Evolutionary conservation across 345 rosid genomes (phyloP), one percentile per base, ranked within the genome.

Genomic region (Ricinus communis): DNA sequence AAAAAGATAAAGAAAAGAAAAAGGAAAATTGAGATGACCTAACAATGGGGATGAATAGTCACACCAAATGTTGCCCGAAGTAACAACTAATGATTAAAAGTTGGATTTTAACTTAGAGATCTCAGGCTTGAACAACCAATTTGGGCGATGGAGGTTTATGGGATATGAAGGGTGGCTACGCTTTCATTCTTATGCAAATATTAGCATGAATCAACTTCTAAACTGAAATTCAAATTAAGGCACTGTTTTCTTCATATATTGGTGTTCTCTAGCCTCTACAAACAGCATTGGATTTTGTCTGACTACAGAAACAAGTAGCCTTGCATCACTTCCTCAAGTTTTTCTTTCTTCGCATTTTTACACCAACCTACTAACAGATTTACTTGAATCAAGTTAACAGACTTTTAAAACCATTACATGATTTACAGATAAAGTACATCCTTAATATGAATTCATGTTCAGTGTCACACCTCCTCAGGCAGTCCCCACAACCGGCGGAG

Each of bases 401-500:
- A 60, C 9, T 47, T 2, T 10, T 46, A 72, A 33, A 40, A 8
- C 33, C 40, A 65, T 43, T 43, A 18, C 27, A 51, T 14, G 65
- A 56, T 33, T 40, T 55, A 22, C 54, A 56, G 25, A 24, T n/a
- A 65, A 5, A 13, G 36, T 19, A 28, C 13, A 54, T 64, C 30
- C n/a, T 66, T 41, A 40, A 60, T n/a, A 57, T 43, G 18, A 27
- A 70, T 19, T 43, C 40, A 56, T 10, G 19, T 31, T 28, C 65
- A 58, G 80, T 50, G 25, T 65, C 76, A 57, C n/a, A 92, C 99
- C 94, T 92, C 93, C 61, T 71, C 82, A 46, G 97, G 97, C 58
- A 71, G 79, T 66, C 97, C 97, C 99, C 94, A 90, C 76, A 90
- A 76, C 51, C 97, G 83, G 45, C 85, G 93, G 36, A 82, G 93